These are phyloP conservation scores for Phylloporus rhodoxanthus DNA, from an alignment of 768 basidiomycete species.

Conservation along the genomic window DNA sequence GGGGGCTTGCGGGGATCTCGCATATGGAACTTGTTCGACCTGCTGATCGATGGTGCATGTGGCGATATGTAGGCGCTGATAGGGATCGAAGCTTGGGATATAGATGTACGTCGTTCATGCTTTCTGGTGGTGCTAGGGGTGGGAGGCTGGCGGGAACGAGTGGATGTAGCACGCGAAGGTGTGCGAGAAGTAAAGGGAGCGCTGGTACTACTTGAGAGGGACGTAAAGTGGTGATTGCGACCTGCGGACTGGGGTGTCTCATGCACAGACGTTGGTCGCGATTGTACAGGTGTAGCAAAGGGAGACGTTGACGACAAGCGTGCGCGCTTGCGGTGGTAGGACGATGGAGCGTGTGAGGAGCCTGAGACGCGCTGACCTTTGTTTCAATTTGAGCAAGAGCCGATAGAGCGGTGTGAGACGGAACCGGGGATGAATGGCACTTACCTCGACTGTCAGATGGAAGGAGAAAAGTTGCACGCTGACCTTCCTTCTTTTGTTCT, in stretches of 20 bases:
- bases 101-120: conserved; percentile 41
- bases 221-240: conserved; percentile 20
- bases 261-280: conserved; percentile 26
- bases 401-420: conserved; percentile 18
- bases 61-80: conserved; percentile 74
- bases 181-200: conserved; percentile 27
- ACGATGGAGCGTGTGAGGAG: conserved; percentile 61
- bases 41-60: conserved; percentile 65
- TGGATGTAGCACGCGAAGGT: conserved; percentile 35
- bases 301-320: conserved; percentile 44
- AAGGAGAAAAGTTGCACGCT: conserved; percentile 58
- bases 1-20: conserved; percentile 69
- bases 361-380: conserved; percentile 51
- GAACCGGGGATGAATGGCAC: conserved; percentile 23
- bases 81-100: conserved; percentile 72
- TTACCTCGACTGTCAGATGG: conserved; percentile 51
- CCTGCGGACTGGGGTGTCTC: conserved; percentile 19
- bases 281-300: conserved; percentile 28
- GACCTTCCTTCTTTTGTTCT: conserved; percentile 46
- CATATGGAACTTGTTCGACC: conserved; percentile 67
- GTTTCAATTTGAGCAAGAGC: conserved; percentile 23
- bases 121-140: conserved; percentile 26
- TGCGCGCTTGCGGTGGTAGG: conserved; percentile 67
- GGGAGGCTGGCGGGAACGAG: conserved; percentile 28
- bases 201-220: conserved; percentile 34